Evolutionary conservation across 805 yeast genomes (phyloP), one percentile per base, ranked within the genome.

Genomic region (Wickerhamiella kazuoi): DNA sequence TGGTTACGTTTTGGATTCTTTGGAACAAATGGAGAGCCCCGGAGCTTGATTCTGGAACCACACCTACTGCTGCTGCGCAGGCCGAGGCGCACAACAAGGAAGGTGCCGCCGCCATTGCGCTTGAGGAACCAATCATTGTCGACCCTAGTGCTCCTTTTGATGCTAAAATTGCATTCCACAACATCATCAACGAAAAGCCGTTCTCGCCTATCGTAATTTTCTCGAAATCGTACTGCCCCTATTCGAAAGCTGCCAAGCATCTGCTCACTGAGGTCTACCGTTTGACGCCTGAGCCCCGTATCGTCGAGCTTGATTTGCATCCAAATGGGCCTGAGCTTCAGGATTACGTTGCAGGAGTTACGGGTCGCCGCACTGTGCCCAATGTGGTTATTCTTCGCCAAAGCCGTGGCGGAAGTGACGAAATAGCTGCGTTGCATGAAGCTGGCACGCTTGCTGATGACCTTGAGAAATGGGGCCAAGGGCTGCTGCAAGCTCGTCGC

Each of bases 331-430:
- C 61, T 2, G 78, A 70, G 44, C 65, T 90, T 44, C 96, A 86
- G 59, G 70, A 64, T 15, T 77, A 78, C 56, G 66, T 90, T 38
- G 77, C 67, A 15, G 63, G 67, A 37, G 57, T 68, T 41, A 73
- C 94, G 3, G 93, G 90, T 5, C 73, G 95, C 49, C 61, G 61
- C 21, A 87, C 97, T 0, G 98, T 90, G 13, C 98, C 98, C 20
- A 90, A 90, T 54, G 70, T 90, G 17, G 65, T 82, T 39, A 70
- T 87, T 39, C 78, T 75, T 41, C 78, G 79, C 7, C 56, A 68
- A 20, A 76, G 87, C 36, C 68, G 79, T 47, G 98, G 98, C 30
- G 98, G 98, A 2, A 72, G 73, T 31, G 95, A 83, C 56, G 96
- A 86, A 41, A 72, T 90, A 55, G 63, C 57, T 20, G 65, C 61